These are phyloP conservation scores for Yamadazyma mexicana DNA, from an alignment of 1,139 yeast genomes.

Conservation along the genomic window DNA sequence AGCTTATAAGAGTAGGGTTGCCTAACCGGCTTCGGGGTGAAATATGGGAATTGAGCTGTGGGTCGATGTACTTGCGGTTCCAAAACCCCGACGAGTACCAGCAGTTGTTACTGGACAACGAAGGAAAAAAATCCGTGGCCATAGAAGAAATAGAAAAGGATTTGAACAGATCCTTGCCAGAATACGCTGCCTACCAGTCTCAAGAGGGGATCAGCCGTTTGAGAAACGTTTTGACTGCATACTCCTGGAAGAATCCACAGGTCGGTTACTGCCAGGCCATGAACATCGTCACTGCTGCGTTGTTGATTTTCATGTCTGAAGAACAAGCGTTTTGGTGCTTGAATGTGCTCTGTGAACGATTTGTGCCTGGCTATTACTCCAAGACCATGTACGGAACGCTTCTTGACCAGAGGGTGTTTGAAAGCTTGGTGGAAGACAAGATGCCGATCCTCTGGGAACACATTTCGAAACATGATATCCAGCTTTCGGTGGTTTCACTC, in stretches of 20 bases:
- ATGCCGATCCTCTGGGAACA: constrained; percentile 91
- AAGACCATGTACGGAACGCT: constrained; percentile 97
- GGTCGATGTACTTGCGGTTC: constrained; percentile 76
- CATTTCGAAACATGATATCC: constrained; percentile 76
- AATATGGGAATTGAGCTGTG: constrained; percentile 90
- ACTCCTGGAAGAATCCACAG: constrained; percentile 96
- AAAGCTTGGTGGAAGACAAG: constrained; percentile 82
- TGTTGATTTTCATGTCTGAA: constrained; percentile 90
- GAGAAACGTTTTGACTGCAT: constrained; percentile 86
- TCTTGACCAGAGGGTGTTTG: constrained; percentile 91
- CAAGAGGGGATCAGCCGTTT: constrained; percentile 82
- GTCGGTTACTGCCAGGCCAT: constrained; percentile 99
- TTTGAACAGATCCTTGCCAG: constrained; percentile 90
- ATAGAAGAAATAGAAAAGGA: constrained; percentile 97
- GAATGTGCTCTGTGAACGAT: constrained; percentile 75
- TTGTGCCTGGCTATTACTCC: constrained; percentile 94
- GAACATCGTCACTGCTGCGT: constrained; percentile 96
- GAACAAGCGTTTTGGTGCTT: constrained; percentile 98
- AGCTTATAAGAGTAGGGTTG: constrained; percentile 82
- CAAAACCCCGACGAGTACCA: constrained; percentile 62
- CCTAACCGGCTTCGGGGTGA: constrained; percentile 95
- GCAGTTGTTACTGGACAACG: constrained; percentile 56
- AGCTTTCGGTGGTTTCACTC: constrained; percentile 87
- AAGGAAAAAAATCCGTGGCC: constrained; percentile 70
- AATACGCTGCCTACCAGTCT: constrained; percentile 89